These are phyloP conservation scores for Chernovozyma aurita DNA, from an alignment of 1,139 yeast genomes.

Conservation along the genomic window DNA sequence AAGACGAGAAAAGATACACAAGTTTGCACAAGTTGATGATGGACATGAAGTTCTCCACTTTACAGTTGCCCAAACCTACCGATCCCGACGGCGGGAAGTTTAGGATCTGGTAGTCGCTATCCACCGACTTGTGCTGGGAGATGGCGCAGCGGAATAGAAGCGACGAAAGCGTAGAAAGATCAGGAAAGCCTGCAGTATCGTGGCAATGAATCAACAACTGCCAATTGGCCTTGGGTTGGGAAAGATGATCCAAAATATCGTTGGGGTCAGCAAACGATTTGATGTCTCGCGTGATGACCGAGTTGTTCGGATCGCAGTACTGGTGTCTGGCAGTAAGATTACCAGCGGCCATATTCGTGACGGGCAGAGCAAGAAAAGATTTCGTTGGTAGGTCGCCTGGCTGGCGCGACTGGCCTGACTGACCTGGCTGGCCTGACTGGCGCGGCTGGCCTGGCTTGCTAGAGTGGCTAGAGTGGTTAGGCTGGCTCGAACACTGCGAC, in stretches of 20 bases:
- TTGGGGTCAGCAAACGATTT: neutral
- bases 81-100: slow-evolving; percentile 86
- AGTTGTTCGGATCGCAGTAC: slow-evolving; percentile 49
- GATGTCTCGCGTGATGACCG: slow-evolving; percentile 37
- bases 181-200: slow-evolving; percentile 60
- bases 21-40: slow-evolving; percentile 63
- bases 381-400: neutral
- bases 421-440: no score
- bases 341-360: slow-evolving; percentile 6
- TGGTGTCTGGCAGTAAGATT: slow-evolving; percentile 19
- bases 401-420: neutral
- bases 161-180: slow-evolving; percentile 27
- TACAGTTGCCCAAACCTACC: slow-evolving; percentile 66
- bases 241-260: slow-evolving; percentile 21
- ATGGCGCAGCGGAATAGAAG: slow-evolving; percentile 32
- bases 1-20: slow-evolving; percentile 38
- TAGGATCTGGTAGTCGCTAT: slow-evolving; percentile 34
- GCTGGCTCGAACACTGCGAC: no score
- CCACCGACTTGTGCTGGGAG: slow-evolving; percentile 17
- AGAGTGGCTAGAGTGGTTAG: neutral
- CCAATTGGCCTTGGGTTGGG: slow-evolving; percentile 36
- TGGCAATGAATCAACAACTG: slow-evolving; percentile 35
- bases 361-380: neutral
- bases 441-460: neutral
- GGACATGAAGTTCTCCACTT: slow-evolving; percentile 49